Evolutionary conservation across 2,329 filamentous ascomycete species (phyloP).

Genomic region (Lasiodiplodia sp.): DNA sequence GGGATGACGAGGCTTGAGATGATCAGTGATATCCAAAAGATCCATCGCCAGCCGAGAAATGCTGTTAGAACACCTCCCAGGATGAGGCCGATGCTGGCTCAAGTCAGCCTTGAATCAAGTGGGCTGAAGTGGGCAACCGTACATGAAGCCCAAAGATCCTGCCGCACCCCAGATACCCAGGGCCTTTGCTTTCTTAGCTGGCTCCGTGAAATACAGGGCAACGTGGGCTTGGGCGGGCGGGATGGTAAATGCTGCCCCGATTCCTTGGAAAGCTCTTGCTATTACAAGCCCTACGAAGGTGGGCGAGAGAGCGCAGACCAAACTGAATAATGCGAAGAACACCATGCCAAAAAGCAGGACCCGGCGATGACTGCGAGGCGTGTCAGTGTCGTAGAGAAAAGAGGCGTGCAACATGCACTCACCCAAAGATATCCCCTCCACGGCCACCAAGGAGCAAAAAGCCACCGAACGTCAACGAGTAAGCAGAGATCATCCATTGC

Average conservation of each 20-base stretch:
- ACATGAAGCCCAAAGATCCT: conserved; percentile 29
- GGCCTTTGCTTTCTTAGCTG: conserved; percentile 22
- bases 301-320: conserved; percentile 27
- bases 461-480: conserved; percentile 25
- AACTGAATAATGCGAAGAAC: conserved; percentile 27
- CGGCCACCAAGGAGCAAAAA: conserved; percentile 29
- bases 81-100: conserved; percentile 28
- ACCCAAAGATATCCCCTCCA: conserved; percentile 29
- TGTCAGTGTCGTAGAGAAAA: neutral
- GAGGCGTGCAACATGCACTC: neutral
- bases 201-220: conserved; percentile 25
- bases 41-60: conserved; percentile 30
- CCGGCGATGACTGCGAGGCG: conserved; percentile 9
- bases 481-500: conserved; percentile 31
- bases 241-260: conserved; percentile 29
- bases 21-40: conserved; percentile 30
- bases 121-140: neutral
- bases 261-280: conserved; percentile 29
- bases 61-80: conserved; percentile 29
- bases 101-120: neutral
- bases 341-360: conserved; percentile 27
- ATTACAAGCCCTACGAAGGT: conserved; percentile 28
- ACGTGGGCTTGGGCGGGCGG: conserved; percentile 30
- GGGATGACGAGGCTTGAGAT: conserved; percentile 25
- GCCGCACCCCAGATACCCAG: conserved; percentile 29